phyloP scores from a whole-genome alignment of 352 stramenopile genomes.

The Phytophthora brassicae region DNA sequence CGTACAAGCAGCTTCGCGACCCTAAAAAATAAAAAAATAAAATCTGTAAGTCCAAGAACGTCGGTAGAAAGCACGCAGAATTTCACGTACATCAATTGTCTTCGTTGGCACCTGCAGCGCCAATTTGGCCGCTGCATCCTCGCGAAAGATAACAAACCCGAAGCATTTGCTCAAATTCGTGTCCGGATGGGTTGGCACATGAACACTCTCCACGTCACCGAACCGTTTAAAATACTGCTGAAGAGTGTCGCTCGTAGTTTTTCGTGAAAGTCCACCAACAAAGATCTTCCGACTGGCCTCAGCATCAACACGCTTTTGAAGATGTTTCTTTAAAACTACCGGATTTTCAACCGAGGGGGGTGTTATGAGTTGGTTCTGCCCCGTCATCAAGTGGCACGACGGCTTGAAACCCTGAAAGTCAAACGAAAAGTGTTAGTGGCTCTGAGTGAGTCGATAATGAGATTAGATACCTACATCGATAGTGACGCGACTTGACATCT shows the following conservation, averaged over 20 bases:
- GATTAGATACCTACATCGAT: slow-evolving; percentile 52
- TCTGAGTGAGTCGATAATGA: background rate
- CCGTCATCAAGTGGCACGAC: slow-evolving; percentile 24
- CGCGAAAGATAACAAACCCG: slow-evolving; percentile 60
- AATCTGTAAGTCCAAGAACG: background rate
- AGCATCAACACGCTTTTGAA: no score
- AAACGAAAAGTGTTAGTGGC: background rate
- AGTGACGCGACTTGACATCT: slow-evolving; percentile 52
- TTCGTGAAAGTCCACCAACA: slow-evolving; percentile 56
- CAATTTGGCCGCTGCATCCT: slow-evolving; percentile 37
- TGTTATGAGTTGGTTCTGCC: slow-evolving; percentile 8
- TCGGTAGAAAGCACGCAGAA: background rate
- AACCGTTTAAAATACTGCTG: slow-evolving; percentile 62
- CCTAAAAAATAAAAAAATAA: background rate
- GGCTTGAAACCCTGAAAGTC: slow-evolving; percentile 1
- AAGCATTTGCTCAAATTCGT: slow-evolving; percentile 73
- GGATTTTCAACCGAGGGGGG: no score
- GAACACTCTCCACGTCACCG: slow-evolving; percentile 56
- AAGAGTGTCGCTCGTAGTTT: slow-evolving; percentile 56
- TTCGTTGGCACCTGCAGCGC: slow-evolving; percentile 66
- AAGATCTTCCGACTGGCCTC: slow-evolving; percentile 51
- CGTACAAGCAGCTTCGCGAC: background rate
- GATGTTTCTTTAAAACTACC: no score
- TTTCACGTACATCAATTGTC: slow-evolving; percentile 58
- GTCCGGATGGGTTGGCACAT: slow-evolving; percentile 48